These are phyloP conservation scores for Penicillium taxi DNA, from an alignment of 495 filamentous ascomycete species.

Conservation along the genomic window DNA sequence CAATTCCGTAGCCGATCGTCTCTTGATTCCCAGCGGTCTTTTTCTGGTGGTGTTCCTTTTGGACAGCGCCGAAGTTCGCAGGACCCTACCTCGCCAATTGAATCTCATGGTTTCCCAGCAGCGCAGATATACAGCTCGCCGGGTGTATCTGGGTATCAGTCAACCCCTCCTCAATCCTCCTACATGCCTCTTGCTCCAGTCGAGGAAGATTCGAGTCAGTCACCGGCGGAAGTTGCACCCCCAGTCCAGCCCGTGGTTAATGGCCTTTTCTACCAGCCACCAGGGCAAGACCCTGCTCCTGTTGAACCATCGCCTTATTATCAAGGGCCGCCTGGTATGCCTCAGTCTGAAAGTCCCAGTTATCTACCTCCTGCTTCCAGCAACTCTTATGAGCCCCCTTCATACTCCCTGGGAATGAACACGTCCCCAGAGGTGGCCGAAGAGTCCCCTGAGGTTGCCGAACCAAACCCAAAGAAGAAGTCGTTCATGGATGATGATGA, in stretches of 20 bases:
- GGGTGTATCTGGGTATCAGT: constrained; percentile 32
- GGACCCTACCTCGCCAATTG: constrained; percentile 28
- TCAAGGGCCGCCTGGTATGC: constrained; percentile 21
- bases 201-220: constrained; percentile 33
- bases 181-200: constrained; percentile 42
- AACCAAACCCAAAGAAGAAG: constrained; percentile 63
- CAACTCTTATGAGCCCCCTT: constrained; percentile 32
- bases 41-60: constrained; percentile 20
- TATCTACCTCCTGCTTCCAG: constrained; percentile 8
- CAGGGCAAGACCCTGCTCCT: constrained; percentile 8
- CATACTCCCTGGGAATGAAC: constrained; percentile 18
- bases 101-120: constrained; percentile 25
- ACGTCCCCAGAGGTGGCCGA: constrained; percentile 25
- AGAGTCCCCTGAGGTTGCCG: constrained; percentile 30
- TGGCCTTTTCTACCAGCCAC: constrained; percentile 22
- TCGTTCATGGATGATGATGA: constrained; percentile 77
- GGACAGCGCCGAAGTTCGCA: constrained; percentile 37
- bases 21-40: constrained; percentile 40
- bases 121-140: constrained; percentile 31
- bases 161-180: constrained; percentile 43
- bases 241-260: constrained; percentile 18
- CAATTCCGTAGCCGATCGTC: constrained; percentile 38
- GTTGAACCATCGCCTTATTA: constrained; percentile 15
- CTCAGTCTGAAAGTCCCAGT: constrained; percentile 8
- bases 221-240: constrained; percentile 15